Conservation (phyloP, 768 basidiomycete genomes). For the Dictyophora rubrovolvata region DNA sequence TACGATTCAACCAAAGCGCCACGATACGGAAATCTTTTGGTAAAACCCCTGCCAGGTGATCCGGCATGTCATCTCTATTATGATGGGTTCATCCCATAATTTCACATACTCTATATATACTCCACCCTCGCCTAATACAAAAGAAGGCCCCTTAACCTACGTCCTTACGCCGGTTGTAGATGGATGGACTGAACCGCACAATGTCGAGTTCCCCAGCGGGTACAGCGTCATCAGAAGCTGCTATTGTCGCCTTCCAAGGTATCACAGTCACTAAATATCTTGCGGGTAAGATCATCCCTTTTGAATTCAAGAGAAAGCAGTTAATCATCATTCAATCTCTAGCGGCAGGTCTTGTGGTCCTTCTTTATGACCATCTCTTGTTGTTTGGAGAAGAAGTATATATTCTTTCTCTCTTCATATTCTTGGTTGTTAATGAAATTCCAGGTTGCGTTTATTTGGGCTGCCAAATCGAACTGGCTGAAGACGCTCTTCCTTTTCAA, state of each 20-base stretch:
- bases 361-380: slow-evolving; percentile 34
- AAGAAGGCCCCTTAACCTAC: too few relatives aligned
- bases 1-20: too few relatives aligned
- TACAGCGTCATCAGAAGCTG: neutral
- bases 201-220: too few relatives aligned
- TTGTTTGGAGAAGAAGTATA: slow-evolving; percentile 30
- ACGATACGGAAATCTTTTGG: too few relatives aligned
- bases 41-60: too few relatives aligned
- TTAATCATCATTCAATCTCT: neutral
- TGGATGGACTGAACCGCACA: too few relatives aligned
- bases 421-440: neutral
- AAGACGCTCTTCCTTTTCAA: slow-evolving; percentile 32
- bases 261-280: neutral
- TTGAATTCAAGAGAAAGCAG: neutral
- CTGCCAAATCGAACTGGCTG: slow-evolving; percentile 24
- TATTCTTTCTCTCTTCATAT: neutral
- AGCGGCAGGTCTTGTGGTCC: slow-evolving; percentile 25
- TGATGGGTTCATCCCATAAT: too few relatives aligned
- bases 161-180: too few relatives aligned
- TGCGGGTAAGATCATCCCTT: neutral
- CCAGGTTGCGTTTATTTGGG: slow-evolving; percentile 26
- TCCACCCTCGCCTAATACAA: too few relatives aligned
- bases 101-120: too few relatives aligned
- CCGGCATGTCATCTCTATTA: too few relatives aligned
- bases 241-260: neutral